Conservation (phyloP, 768 basidiomycete species). For the Naganishia onofrii region DNA sequence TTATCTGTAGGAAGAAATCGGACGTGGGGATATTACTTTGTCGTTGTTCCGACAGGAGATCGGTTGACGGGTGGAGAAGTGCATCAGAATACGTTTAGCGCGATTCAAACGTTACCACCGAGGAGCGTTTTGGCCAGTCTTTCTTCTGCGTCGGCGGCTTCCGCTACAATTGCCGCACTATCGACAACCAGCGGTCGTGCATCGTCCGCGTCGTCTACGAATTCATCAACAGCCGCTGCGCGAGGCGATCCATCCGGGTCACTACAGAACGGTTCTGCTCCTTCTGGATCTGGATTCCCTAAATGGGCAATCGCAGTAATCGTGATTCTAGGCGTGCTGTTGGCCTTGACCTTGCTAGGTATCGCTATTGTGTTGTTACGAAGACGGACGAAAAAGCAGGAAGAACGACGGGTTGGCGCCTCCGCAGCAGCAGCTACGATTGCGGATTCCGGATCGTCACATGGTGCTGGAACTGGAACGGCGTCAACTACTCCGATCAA, state of each 20-base stretch:
- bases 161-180: conserved; percentile 44
- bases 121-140: conserved; percentile 66
- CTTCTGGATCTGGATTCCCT: conserved; percentile 60
- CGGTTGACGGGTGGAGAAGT: conserved; percentile 61
- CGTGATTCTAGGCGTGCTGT: conserved; percentile 74
- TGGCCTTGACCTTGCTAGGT: conserved; percentile 68
- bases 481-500: neutral
- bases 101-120: conserved; percentile 75
- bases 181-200: neutral
- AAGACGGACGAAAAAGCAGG: conserved; percentile 10
- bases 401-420: neutral
- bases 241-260: conserved; percentile 31
- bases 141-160: conserved; percentile 55
- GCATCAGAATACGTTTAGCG: conserved; percentile 71
- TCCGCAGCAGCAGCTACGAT: neutral
- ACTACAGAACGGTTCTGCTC: conserved; percentile 47
- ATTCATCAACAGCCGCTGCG: neutral
- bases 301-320: conserved; percentile 91
- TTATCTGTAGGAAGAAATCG: conserved; percentile 1
- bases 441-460: neutral
- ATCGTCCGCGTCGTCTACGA: neutral
- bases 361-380: conserved; percentile 48
- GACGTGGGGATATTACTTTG: conserved; percentile 72
- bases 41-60: conserved; percentile 63
- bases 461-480: neutral